Percentiles rank a stretch among this genome's conserved stretches.
These are phyloP conservation scores for Teratosphaeria destructans DNA, from an alignment of 2,329 filamentous ascomycete genomes.

Conservation along the genomic window DNA sequence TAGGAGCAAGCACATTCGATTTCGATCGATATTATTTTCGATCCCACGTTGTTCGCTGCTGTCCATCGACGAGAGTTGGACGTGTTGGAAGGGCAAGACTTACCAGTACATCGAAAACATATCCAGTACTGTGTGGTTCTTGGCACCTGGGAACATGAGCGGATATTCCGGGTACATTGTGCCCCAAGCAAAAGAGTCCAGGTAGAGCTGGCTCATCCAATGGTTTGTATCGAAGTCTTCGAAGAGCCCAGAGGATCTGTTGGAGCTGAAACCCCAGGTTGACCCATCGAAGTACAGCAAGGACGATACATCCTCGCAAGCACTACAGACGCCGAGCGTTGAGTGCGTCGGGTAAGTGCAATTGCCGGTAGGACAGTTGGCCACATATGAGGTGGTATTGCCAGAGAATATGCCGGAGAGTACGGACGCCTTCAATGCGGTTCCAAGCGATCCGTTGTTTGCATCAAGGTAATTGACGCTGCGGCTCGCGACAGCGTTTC, in stretches of 20 bases:
- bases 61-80: too few species aligned
- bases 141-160: background rate
- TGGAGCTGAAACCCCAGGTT: background rate
- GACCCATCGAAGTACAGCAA: background rate
- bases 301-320: conserved; percentile 5
- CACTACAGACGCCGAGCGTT: conserved; percentile 9
- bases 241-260: too few species aligned
- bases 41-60: too few species aligned
- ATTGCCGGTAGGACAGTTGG: conserved; percentile 9
- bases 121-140: background rate
- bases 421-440: conserved; percentile 3
- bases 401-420: conserved; percentile 3
- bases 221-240: too few species aligned
- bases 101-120: background rate
- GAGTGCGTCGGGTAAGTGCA: conserved; percentile 9
- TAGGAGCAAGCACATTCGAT: too few species aligned
- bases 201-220: too few species aligned
- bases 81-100: too few species aligned
- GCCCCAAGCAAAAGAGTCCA: too few species aligned
- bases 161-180: background rate
- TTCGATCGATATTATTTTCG: too few species aligned
- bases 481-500: too few species aligned
- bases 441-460: background rate
- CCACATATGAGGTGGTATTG: background rate
- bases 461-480: background rate